Conservation (phyloP, 768 basidiomycete genomes). For the Symmetrospora coprosmae region DNA sequence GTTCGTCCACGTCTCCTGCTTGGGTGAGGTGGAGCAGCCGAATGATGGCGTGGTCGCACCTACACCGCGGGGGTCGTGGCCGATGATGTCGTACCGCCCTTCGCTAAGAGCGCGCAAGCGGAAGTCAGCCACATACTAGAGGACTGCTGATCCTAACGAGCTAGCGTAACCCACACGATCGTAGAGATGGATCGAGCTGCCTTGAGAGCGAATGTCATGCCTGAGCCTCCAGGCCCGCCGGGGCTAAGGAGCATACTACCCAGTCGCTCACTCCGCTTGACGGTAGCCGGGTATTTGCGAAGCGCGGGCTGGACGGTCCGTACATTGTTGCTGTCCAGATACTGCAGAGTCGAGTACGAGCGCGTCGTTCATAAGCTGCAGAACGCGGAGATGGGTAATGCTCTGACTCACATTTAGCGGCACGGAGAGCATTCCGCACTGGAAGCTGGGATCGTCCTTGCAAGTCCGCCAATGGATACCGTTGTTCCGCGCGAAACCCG, state of each 20-base stretch:
- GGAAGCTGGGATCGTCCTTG: background rate
- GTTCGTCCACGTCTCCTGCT: background rate
- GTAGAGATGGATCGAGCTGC: background rate
- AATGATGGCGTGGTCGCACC: conserved; percentile 25
- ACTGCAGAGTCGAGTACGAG: background rate
- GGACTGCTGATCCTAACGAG: too few species aligned
- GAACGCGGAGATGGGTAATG: too few species aligned
- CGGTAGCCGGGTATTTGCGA: background rate
- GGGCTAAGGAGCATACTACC: background rate
- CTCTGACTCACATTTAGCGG: background rate
- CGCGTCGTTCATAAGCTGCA: too few species aligned
- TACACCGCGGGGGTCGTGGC: conserved; percentile 30
- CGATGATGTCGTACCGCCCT: conserved; percentile 26
- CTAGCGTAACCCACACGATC: background rate
- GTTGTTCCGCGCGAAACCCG: too few species aligned
- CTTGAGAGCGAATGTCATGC: background rate
- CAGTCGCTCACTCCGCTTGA: background rate
- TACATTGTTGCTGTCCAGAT: background rate
- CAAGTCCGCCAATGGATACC: too few species aligned
- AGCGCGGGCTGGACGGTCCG: background rate
- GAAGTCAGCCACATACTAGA: too few species aligned
- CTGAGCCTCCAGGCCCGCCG: background rate
- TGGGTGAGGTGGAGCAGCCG: conserved; percentile 16
- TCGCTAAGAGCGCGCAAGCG: background rate
- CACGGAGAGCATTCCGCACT: background rate